Evolutionary conservation across 305 asterid genomes (phyloP).

Genomic region (Solanum hybrid): DNA sequence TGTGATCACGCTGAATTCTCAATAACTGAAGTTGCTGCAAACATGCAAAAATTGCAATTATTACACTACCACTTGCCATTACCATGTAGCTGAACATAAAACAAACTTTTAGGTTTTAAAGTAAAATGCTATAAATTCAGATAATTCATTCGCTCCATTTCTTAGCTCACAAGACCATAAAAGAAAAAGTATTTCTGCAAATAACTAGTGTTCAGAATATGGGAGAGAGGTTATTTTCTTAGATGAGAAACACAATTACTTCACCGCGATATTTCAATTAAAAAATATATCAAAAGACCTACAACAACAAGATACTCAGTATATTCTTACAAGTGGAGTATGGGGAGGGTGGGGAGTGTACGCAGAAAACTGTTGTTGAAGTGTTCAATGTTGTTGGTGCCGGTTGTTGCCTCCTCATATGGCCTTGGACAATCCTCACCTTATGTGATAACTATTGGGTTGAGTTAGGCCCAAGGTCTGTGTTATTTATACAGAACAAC

Average conservation of each 20-base stretch:
- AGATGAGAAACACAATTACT: not conserved
- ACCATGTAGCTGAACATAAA: constrained; percentile 1
- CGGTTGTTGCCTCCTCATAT: not conserved
- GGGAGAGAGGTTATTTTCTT: not conserved
- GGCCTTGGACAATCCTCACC: not conserved
- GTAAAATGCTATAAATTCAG: not conserved
- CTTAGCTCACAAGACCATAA: not conserved
- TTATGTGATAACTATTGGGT: not conserved
- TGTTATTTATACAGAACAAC: not conserved
- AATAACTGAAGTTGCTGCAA: constrained; percentile 66
- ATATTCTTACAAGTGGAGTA: not conserved
- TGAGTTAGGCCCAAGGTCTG: not conserved
- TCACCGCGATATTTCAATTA: not conserved
- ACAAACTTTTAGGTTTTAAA: not conserved
- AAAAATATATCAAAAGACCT: not conserved
- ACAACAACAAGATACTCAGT: not conserved
- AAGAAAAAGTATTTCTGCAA: not conserved
- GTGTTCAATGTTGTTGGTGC: not conserved
- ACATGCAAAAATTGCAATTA: not conserved
- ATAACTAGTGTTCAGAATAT: not conserved
- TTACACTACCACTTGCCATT: not conserved
- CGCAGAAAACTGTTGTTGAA: not conserved
- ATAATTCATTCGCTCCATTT: not conserved
- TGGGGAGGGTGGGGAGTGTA: not conserved
- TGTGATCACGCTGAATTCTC: constrained; percentile 69